phyloP scores from a whole-genome alignment of 2,329 filamentous ascomycete species.

The Aureobasidium uvarum region DNA sequence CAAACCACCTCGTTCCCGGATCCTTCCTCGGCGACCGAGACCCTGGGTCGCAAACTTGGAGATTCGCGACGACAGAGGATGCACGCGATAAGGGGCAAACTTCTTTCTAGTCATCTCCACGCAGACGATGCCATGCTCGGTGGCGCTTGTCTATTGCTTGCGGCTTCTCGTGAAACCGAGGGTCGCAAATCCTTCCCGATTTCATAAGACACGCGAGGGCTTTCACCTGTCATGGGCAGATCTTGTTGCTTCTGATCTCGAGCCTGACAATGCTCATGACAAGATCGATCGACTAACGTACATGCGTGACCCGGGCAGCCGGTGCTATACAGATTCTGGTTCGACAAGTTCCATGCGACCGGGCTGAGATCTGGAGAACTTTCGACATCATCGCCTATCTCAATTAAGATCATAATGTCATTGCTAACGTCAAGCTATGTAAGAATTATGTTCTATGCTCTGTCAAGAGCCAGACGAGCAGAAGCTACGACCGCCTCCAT shows the following conservation, averaged over 20 bases:
- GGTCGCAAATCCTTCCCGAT: constrained; percentile 2
- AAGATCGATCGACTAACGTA: neutral
- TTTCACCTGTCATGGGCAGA: neutral
- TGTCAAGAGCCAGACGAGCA: neutral
- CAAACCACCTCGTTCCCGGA: neutral
- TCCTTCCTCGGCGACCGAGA: neutral
- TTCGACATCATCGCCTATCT: neutral
- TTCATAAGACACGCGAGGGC: neutral
- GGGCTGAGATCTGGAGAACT: neutral
- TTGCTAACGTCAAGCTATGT: constrained; percentile 9
- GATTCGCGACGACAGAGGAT: neutral
- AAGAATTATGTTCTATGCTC: neutral
- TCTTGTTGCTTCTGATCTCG: neutral
- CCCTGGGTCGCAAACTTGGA: neutral
- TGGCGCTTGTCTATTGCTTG: constrained; percentile 17
- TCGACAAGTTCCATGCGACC: neutral
- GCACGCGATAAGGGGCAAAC: neutral
- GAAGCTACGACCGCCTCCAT: neutral
- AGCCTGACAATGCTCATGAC: neutral
- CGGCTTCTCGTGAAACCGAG: neutral
- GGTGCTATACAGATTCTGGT: neutral
- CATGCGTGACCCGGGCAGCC: neutral
- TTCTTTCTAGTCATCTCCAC: neutral
- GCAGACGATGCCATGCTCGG: neutral
- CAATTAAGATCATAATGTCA: neutral